Evolutionary conservation across 179 eudicot species (phyloP), one percentile per base, ranked within the genome.

Genomic region (Spinacia oleracea): DNA sequence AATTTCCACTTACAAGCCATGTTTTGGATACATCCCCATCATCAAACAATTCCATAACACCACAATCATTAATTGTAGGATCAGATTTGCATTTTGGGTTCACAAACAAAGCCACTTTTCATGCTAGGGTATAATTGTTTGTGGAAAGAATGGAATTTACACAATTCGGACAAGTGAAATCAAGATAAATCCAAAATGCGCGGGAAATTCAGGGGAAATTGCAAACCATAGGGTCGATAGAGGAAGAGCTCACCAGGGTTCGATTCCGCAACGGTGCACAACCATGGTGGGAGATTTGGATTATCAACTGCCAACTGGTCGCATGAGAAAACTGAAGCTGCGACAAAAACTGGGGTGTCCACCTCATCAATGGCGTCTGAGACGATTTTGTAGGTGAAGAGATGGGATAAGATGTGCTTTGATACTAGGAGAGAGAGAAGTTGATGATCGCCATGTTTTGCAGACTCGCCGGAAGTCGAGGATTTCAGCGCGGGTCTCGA

Each of bases 201-300:
- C 42, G 21, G 64, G 51, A 72, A 72, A n/a, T 7, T n/a, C 21
- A 55, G 20, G 69, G 72, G 5, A 46, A 69, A 55, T 59, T 34
- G 31, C 21, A 56, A 42, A 7, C 31, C 60, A 27, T n/a, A 27
- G 27, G 25, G 3, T 18, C 31, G 65, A 25, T 25, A 27, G 3
- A 25, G 5, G 65, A 35, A 27, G 0, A 60, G n/a, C 8, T 2
- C 9, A 63, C 70, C 76, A 5, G 46, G 46, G 15, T 43, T 18
- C 32, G 59, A 7, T 40, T 78, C 81, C 8, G 59, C 75, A 9
- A 42, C 80, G 14, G 80, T 56, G 18, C 70, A 66, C 75, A 78
- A 58, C 80, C 80, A 78, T 42, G 65, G 65, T 27, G 29, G 29
- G 7, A 7, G 31, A 23, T 38, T 45, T 27, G 69, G 58, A 11